Evolutionary conservation across 2,329 filamentous ascomycete species (phyloP).

Genomic region (Phyllosticta citribraziliensis): DNA sequence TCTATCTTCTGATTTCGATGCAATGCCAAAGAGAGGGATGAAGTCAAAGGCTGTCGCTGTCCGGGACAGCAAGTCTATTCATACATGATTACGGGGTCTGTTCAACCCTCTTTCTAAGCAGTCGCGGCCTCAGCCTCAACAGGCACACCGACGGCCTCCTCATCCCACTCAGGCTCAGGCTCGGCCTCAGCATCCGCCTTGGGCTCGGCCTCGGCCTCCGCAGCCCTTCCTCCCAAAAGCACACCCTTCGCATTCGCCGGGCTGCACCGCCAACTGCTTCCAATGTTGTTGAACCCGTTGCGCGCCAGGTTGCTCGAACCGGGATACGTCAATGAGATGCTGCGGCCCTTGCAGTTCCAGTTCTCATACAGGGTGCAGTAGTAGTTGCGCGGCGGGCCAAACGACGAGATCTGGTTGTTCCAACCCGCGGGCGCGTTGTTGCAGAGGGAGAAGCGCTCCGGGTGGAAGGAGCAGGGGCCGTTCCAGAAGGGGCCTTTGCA

Average conservation of each 20-base stretch:
- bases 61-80: not conserved
- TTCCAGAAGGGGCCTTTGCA: not conserved
- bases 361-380: not conserved
- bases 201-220: not conserved
- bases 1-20: not conserved
- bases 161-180: not conserved
- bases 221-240: not conserved
- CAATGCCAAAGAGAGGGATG: not conserved
- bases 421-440: not conserved
- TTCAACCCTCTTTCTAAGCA: not conserved
- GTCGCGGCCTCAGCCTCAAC: not conserved
- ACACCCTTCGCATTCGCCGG: not conserved
- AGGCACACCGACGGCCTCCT: not conserved
- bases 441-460: not conserved
- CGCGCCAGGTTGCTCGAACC: not conserved
- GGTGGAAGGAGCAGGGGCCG: not conserved
- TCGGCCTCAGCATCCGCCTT: not conserved
- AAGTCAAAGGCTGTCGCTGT: not conserved
- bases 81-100: not conserved
- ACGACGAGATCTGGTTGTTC: not conserved
- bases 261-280: not conserved
- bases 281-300: not conserved
- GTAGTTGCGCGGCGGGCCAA: not conserved
- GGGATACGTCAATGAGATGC: not conserved
- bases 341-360: not conserved